Conservation (phyloP, 352 stramenopile species). For the Salisapilia sapeloensis region DNA sequence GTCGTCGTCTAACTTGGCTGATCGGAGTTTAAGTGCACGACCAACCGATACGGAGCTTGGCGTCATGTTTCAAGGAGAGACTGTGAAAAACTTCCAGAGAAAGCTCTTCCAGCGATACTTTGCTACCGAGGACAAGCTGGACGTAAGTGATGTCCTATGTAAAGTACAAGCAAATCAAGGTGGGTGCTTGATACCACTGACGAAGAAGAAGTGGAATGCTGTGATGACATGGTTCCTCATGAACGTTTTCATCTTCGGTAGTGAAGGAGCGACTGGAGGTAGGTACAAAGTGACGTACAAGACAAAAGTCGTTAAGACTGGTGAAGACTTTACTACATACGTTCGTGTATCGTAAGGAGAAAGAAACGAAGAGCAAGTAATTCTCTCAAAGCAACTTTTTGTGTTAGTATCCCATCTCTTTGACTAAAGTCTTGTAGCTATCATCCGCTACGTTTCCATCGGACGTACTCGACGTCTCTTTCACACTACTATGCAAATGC, state of each 20-base stretch:
- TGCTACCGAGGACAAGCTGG: constrained; percentile 8
- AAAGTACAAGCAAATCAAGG: constrained; percentile 3
- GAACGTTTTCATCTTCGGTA: constrained; percentile 62
- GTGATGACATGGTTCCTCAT: constrained; percentile 68
- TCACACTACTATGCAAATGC: not conserved
- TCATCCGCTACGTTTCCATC: not conserved
- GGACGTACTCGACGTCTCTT: not conserved
- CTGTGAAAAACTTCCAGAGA: constrained; percentile 31
- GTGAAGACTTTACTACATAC: too few species aligned
- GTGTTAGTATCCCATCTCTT: constrained; percentile 57
- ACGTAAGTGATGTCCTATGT: constrained; percentile 15
- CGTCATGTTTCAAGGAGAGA: constrained; percentile 24
- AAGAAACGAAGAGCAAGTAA: too few species aligned
- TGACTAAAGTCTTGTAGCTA: constrained; percentile 50
- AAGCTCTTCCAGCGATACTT: constrained; percentile 59
- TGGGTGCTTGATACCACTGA: constrained; percentile 30
- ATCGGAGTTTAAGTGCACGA: constrained; percentile 48
- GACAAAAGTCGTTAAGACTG: constrained; percentile 13
- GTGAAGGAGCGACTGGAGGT: constrained; percentile 54
- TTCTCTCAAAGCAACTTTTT: too few species aligned
- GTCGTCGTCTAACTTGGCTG: constrained; percentile 57
- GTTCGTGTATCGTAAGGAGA: too few species aligned
- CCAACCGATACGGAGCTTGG: constrained; percentile 59
- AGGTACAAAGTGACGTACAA: constrained; percentile 44
- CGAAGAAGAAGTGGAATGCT: constrained; percentile 40